Conservation (phyloP, 2,329 filamentous ascomycete genomes). For the Blumeria hordei region DNA sequence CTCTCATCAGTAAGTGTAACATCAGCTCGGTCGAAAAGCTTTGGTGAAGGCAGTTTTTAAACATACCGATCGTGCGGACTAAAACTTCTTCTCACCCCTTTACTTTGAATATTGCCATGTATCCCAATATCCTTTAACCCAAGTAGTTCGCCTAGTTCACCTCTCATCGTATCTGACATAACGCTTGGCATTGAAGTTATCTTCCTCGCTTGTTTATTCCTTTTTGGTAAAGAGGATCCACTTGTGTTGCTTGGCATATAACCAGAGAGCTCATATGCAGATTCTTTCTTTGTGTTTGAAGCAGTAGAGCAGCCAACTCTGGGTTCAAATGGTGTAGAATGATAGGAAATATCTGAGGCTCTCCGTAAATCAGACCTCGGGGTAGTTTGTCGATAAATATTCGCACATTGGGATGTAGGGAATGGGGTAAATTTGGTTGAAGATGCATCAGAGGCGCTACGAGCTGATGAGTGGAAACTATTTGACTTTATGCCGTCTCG, state of each 20-base stretch:
- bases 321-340: slow-evolving; percentile 17
- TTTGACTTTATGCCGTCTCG: too few species aligned
- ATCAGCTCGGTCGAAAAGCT: slow-evolving; percentile 4
- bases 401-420: slow-evolving; percentile 9
- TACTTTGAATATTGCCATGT: not conserved
- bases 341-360: slow-evolving; percentile 12
- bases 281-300: slow-evolving; percentile 12
- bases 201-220: slow-evolving; percentile 24
- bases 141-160: slow-evolving; percentile 22
- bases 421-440: slow-evolving; percentile 10
- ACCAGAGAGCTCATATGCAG: slow-evolving; percentile 36
- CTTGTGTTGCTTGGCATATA: slow-evolving; percentile 27
- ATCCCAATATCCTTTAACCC: slow-evolving; percentile 13
- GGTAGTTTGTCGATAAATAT: slow-evolving; percentile 17
- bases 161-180: slow-evolving; percentile 30
- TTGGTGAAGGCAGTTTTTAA: slow-evolving; percentile 13
- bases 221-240: slow-evolving; percentile 21
- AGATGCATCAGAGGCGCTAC: slow-evolving; percentile 4
- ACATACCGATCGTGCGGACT: slow-evolving; percentile 12
- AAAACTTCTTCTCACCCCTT: slow-evolving; percentile 9
- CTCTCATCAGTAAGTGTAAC: too few species aligned
- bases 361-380: slow-evolving; percentile 16
- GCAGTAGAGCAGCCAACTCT: slow-evolving; percentile 15
- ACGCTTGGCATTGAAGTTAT: slow-evolving; percentile 16
- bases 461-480: too few species aligned